phyloP scores from a whole-genome alignment of 2,329 filamentous ascomycete species.

The Botrytis fragariae region DNA sequence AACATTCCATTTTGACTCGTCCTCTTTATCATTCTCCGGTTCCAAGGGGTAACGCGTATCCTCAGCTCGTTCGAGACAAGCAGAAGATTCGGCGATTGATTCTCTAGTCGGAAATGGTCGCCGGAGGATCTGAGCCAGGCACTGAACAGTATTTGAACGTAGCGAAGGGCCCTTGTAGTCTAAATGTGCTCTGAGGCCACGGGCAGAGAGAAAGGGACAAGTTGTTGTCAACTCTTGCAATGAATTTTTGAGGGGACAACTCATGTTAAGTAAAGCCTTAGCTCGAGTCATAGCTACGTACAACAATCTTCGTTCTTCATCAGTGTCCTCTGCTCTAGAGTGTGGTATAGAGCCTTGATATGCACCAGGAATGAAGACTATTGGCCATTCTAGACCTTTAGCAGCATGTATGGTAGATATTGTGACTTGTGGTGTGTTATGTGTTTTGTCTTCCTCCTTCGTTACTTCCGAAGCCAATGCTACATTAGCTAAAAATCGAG shows the following conservation, averaged over 20 bases:
- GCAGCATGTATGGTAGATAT: constrained; percentile 96
- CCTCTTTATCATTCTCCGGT: constrained; percentile 48
- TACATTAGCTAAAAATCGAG: constrained; percentile 85
- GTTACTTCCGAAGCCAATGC: constrained; percentile 79
- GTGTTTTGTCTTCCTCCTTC: constrained; percentile 56
- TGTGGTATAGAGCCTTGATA: constrained; percentile 92
- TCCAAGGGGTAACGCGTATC: constrained; percentile 69
- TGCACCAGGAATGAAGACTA: constrained; percentile 87
- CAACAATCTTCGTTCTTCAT: constrained; percentile 83
- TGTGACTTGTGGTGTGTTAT: constrained; percentile 66
- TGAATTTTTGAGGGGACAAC: constrained; percentile 69
- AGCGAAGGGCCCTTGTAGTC: constrained; percentile 68
- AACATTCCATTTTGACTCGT: constrained; percentile 41
- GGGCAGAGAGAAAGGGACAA: constrained; percentile 67
- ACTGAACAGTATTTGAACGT: constrained; percentile 57
- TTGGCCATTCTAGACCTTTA: constrained; percentile 94
- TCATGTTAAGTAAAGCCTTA: constrained; percentile 81
- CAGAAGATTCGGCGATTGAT: constrained; percentile 43
- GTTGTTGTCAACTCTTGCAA: constrained; percentile 61
- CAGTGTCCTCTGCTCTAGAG: constrained; percentile 75
- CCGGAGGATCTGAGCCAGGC: constrained; percentile 72
- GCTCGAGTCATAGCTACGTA: constrained; percentile 98
- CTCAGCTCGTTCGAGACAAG: constrained; percentile 55
- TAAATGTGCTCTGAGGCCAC: constrained; percentile 51
- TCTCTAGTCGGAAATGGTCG: constrained; percentile 53